Percentiles rank a stretch among this genome's conserved stretches.
These are phyloP conservation scores for Candida coquimbonensis DNA, from an alignment of 805 yeast genomes.

Conservation along the genomic window DNA sequence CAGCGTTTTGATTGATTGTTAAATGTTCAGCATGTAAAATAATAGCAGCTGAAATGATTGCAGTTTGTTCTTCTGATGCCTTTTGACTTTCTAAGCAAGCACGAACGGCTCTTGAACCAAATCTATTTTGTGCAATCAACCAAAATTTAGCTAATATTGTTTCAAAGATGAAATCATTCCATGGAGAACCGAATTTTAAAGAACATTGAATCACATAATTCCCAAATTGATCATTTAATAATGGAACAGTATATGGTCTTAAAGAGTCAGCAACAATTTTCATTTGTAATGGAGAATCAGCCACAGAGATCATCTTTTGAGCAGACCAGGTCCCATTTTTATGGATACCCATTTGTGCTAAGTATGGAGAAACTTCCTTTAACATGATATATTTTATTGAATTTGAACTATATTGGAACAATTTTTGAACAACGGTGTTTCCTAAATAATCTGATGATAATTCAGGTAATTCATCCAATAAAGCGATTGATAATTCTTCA, in stretches of 20 bases:
- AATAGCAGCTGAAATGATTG: constrained; percentile 70
- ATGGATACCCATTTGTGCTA: constrained; percentile 91
- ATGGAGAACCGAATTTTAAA: constrained; percentile 81
- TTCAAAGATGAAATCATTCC: constrained; percentile 84
- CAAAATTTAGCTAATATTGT: constrained; percentile 70
- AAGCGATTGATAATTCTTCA: constrained; percentile 75
- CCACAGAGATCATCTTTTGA: constrained; percentile 82
- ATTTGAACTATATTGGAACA: constrained; percentile 67
- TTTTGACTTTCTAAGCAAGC: constrained; percentile 83
- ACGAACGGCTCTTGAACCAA: constrained; percentile 91
- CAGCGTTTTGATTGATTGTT: constrained; percentile 80
- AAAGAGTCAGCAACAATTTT: constrained; percentile 61
- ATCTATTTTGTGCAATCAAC: constrained; percentile 79
- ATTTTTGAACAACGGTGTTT: constrained; percentile 89
- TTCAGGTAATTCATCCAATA: constrained; percentile 86
- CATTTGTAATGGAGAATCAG: constrained; percentile 56
- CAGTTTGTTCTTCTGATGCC: constrained; percentile 58
- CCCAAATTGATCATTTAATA: constrained; percentile 93
- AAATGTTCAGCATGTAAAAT: constrained; percentile 72
- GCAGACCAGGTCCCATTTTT: constrained; percentile 99
- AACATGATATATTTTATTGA: constrained; percentile 76
- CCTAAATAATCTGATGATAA: constrained; percentile 90
- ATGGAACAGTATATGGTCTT: constrained; percentile 73
- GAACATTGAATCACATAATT: constrained; percentile 95
- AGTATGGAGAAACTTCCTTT: constrained; percentile 64